These are phyloP conservation scores for Lobulomyces angularis DNA, from an alignment of 192 early-diverging fungal species.

Conservation along the genomic window DNA sequence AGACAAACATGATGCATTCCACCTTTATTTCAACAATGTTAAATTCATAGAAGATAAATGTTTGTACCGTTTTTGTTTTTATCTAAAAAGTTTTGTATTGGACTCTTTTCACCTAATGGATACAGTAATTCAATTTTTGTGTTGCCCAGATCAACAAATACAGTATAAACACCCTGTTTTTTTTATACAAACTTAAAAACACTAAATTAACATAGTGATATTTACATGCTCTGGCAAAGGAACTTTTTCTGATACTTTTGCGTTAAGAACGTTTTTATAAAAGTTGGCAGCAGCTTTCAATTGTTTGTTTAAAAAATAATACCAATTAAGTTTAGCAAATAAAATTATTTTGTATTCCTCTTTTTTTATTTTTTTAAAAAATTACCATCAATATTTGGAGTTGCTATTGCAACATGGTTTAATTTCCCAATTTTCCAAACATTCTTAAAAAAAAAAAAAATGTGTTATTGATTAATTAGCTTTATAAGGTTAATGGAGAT, in stretches of 20 bases:
- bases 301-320: no score
- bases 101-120: constrained; percentile 60
- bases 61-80: constrained; percentile 69
- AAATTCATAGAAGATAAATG: no score
- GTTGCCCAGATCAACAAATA: constrained; percentile 74
- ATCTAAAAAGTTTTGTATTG: constrained; percentile 63
- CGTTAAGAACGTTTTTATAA: constrained; percentile 60
- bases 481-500: no score
- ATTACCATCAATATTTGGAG: constrained; percentile 63
- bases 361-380: no score
- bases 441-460: no score
- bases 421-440: constrained; percentile 61
- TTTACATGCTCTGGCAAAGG: neutral
- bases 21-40: no score
- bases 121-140: constrained; percentile 78
- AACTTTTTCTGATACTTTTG: constrained; percentile 52
- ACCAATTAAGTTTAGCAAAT: no score
- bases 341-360: no score
- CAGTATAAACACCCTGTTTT: constrained; percentile 75
- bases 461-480: no score
- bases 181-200: constrained; percentile 37
- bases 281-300: constrained; percentile 50
- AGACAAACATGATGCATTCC: constrained; percentile 79
- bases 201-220: neutral
- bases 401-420: constrained; percentile 76